These are phyloP conservation scores for Volvox reticuliferus DNA, from an alignment of 139 green algal species.

Conservation along the genomic window DNA sequence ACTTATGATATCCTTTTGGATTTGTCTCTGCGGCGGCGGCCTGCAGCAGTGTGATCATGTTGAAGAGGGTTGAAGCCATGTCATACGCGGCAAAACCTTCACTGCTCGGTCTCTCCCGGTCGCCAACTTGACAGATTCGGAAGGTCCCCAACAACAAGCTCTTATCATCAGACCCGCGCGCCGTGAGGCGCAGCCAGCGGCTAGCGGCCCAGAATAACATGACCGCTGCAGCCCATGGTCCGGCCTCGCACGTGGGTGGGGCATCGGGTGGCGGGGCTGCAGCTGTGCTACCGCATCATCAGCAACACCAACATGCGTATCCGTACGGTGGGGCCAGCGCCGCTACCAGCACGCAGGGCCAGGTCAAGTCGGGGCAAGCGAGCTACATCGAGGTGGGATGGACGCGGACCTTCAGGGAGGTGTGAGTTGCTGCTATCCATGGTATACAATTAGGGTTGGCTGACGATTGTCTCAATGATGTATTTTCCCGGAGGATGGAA, in stretches of 20 bases:
- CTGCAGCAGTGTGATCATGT: too few relatives aligned
- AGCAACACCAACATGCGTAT: background rate
- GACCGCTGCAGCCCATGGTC: background rate
- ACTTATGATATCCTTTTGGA: too few relatives aligned
- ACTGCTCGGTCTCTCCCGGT: background rate
- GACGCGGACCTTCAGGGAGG: too few relatives aligned
- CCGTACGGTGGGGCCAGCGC: background rate
- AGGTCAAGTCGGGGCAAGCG: slow-evolving; percentile 39
- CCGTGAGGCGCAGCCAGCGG: slow-evolving; percentile 32
- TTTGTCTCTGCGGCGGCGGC: too few relatives aligned
- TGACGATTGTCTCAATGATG: too few relatives aligned
- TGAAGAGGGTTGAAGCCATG: too few relatives aligned
- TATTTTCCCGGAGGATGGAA: too few relatives aligned
- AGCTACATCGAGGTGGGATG: slow-evolving; percentile 40
- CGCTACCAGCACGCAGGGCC: background rate
- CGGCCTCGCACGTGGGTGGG: background rate
- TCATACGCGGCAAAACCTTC: too few relatives aligned
- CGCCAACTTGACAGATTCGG: slow-evolving; percentile 13
- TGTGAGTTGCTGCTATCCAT: too few relatives aligned
- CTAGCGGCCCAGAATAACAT: slow-evolving; percentile 32
- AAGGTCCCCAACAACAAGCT: slow-evolving; percentile 48
- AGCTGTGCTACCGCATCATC: background rate
- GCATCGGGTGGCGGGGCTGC: background rate
- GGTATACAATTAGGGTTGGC: too few relatives aligned
- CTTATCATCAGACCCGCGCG: slow-evolving; percentile 7